Evolutionary conservation across 1,139 yeast species (phyloP).

Genomic region (Yamadazyma songkhlaensis): DNA sequence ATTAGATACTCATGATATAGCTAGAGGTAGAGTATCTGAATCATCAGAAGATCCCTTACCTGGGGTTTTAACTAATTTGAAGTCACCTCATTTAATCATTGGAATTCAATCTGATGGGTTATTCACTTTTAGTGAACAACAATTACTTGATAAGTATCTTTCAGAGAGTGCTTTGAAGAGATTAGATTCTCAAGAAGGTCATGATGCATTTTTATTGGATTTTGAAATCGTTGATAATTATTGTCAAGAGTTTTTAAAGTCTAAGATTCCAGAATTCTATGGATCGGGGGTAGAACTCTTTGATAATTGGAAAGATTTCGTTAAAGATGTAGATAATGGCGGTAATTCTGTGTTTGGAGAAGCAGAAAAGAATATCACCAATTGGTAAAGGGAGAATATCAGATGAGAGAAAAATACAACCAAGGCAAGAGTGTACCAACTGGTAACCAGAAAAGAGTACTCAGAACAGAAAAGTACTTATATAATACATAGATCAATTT

Average conservation of each 20-base stretch:
- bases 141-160: slow-evolving; percentile 69
- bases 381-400: slow-evolving; percentile 58
- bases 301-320: slow-evolving; percentile 48
- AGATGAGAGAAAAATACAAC: not conserved
- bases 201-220: slow-evolving; percentile 91
- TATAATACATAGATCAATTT: not conserved
- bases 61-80: slow-evolving; percentile 46
- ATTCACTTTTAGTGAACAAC: slow-evolving; percentile 90
- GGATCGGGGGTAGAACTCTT: slow-evolving; percentile 46
- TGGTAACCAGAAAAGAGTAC: too few species aligned
- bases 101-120: slow-evolving; percentile 93
- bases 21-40: slow-evolving; percentile 61
- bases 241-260: slow-evolving; percentile 62
- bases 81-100: slow-evolving; percentile 75
- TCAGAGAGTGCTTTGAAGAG: slow-evolving; percentile 67
- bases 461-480: too few species aligned
- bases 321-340: slow-evolving; percentile 38
- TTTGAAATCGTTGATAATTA: slow-evolving; percentile 76
- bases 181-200: slow-evolving; percentile 94
- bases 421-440: too few species aligned
- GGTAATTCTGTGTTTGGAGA: slow-evolving; percentile 89
- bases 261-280: slow-evolving; percentile 54
- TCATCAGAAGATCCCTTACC: slow-evolving; percentile 37
- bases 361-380: slow-evolving; percentile 82
- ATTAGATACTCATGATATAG: slow-evolving; percentile 90